phyloP scores from a whole-genome alignment of 2,329 filamentous ascomycete species.

The Colletotrichum sp. region DNA sequence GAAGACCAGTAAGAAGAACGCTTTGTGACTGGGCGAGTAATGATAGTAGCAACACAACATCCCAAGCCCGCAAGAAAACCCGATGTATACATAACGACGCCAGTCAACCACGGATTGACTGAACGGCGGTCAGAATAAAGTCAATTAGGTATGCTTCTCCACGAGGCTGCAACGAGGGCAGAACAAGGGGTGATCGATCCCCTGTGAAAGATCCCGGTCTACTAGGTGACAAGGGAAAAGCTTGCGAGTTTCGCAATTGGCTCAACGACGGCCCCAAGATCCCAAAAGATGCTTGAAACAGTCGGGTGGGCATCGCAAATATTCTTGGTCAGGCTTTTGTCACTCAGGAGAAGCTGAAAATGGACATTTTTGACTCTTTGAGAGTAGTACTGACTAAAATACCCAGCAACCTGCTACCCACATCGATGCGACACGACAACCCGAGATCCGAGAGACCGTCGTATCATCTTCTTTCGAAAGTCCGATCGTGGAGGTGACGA shows the following conservation, averaged over 20 bases:
- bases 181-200: not conserved
- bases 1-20: not conserved
- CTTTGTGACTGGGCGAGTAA: not conserved
- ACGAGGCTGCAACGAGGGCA: not conserved
- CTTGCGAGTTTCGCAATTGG: not conserved
- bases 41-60: not conserved
- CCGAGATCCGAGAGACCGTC: not conserved
- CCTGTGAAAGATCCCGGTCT: not conserved
- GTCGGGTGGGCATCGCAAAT: not conserved
- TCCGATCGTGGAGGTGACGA: not conserved
- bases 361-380: not conserved
- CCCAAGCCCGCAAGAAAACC: not conserved
- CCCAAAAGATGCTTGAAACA: not conserved
- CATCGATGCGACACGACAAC: not conserved
- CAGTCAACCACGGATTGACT: not conserved
- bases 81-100: not conserved
- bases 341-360: not conserved
- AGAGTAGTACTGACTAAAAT: not conserved
- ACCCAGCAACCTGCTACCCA: not conserved
- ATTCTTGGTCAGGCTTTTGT: not conserved
- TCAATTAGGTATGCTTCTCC: not conserved
- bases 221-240: not conserved
- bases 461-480: not conserved
- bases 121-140: not conserved
- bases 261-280: not conserved